Evolutionary conservation across 441 rosid genomes (phyloP).

Genomic region (Bocquillonia castaneifolia): DNA sequence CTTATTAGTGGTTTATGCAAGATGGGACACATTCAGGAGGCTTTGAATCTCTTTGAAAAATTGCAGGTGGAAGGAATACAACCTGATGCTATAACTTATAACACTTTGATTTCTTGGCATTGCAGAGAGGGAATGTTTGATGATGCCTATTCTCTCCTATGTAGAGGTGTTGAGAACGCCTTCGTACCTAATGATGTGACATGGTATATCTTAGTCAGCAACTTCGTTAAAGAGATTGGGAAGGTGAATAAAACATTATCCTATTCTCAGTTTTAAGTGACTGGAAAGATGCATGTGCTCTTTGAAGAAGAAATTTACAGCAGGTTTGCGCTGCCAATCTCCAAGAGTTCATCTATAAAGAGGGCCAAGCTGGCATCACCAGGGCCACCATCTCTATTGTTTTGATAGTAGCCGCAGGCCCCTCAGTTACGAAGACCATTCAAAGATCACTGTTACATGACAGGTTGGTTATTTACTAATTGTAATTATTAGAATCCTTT

Average conservation of each 20-base stretch:
- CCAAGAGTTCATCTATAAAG: constrained; percentile 97
- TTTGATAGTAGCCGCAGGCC: constrained; percentile 69
- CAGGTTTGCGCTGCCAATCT: constrained; percentile 96
- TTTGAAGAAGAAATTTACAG: constrained; percentile 51
- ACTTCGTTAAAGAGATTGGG: constrained; percentile 26
- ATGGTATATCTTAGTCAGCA: constrained; percentile 57
- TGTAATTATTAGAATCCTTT: too few relatives aligned
- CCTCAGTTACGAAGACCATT: constrained; percentile 78
- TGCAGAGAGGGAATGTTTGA: constrained; percentile 53
- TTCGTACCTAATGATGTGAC: constrained; percentile 57
- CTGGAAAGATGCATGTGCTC: constrained; percentile 12
- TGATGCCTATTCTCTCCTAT: constrained; percentile 57
- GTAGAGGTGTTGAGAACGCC: constrained; percentile 46
- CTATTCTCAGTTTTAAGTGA: constrained; percentile 17
- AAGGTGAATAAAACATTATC: constrained; percentile 21
- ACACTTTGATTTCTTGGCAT: constrained; percentile 69
- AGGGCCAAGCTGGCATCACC: constrained; percentile 98
- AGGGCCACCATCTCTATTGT: constrained; percentile 88
- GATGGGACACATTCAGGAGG: constrained; percentile 51
- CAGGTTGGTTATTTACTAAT: constrained; percentile 46
- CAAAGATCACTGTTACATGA: constrained; percentile 84
- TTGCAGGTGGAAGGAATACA: constrained; percentile 58
- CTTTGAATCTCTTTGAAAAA: constrained; percentile 53
- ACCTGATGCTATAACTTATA: constrained; percentile 74
- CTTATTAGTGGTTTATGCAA: constrained; percentile 74